Evolutionary conservation across 73 alveolate species (phyloP).

Genomic region (Paramecium biaurelia): DNA sequence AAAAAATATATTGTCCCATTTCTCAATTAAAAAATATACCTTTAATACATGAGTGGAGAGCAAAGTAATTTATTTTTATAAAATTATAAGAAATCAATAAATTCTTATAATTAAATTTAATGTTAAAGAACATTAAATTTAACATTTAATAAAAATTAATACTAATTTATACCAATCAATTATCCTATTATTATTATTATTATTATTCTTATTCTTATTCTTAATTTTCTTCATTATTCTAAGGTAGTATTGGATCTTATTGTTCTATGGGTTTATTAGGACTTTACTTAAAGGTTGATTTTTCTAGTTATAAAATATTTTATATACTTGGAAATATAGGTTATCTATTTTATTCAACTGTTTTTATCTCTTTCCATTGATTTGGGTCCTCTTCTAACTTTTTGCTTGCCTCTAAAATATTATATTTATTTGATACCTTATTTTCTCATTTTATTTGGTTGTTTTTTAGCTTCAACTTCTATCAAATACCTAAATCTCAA

Average conservation of each 20-base stretch:
- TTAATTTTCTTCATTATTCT: background rate
- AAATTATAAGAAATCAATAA: background rate
- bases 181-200: background rate
- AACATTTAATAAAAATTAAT: background rate
- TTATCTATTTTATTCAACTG: background rate
- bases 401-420: background rate
- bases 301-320: background rate
- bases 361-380: background rate
- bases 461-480: background rate
- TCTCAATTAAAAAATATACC: background rate
- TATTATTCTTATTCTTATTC: background rate
- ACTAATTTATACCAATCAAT: background rate
- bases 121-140: background rate
- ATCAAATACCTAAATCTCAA: conserved; percentile 30
- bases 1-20: background rate
- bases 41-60: background rate
- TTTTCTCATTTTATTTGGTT: background rate
- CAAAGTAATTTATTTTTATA: background rate
- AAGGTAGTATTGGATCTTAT: background rate
- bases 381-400: background rate
- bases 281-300: background rate
- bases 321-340: background rate
- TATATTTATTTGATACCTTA: background rate
- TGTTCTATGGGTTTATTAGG: background rate
- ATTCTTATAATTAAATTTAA: background rate